These are phyloP conservation scores for Ensete glaucum DNA, from an alignment of 176 grass and related monocot species.

Conservation along the genomic window DNA sequence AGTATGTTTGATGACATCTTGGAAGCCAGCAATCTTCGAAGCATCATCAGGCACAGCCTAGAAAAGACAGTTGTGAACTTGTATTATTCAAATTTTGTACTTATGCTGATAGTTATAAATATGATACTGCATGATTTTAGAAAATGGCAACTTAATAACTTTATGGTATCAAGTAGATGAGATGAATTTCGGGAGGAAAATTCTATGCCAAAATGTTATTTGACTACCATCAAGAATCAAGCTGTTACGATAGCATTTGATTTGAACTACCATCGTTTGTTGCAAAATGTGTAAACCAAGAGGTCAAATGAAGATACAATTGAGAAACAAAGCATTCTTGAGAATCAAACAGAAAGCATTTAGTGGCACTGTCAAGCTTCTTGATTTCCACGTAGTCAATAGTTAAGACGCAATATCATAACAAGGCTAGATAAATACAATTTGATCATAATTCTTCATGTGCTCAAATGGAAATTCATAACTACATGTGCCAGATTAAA, in stretches of 20 bases:
- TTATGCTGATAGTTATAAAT: neutral
- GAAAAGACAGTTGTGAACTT: constrained; percentile 21
- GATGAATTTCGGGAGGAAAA: neutral
- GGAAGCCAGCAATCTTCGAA: constrained; percentile 76
- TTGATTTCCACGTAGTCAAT: no score
- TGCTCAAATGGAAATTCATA: no score
- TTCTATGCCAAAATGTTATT: neutral
- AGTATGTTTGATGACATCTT: constrained; percentile 76
- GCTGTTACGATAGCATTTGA: neutral
- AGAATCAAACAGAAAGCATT: no score
- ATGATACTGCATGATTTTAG: neutral
- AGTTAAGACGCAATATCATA: no score
- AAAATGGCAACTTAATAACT: neutral
- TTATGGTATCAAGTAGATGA: neutral
- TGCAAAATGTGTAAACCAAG: neutral
- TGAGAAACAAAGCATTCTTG: neutral
- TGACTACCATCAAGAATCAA: neutral
- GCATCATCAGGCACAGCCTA: constrained; percentile 85
- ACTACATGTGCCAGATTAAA: no score
- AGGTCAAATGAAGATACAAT: neutral
- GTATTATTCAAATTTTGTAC: neutral
- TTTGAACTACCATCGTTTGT: neutral
- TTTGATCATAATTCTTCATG: no score
- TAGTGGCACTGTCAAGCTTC: no score
- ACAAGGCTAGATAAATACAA: no score